These are phyloP conservation scores for Aspergillus diversus DNA, from an alignment of 495 filamentous ascomycete species.

Conservation along the genomic window DNA sequence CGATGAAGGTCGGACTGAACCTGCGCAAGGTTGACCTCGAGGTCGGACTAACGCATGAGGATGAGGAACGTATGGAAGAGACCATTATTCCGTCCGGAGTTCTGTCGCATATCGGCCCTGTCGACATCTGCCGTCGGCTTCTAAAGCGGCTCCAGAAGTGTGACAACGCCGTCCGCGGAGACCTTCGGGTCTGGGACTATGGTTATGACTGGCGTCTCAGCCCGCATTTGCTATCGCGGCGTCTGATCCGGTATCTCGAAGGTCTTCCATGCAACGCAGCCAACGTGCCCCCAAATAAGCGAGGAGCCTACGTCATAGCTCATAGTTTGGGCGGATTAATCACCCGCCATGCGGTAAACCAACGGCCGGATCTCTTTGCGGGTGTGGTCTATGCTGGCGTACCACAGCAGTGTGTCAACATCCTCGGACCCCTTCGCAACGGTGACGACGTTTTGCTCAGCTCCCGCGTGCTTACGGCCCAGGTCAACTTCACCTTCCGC, in stretches of 20 bases:
- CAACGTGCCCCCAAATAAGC: slow-evolving; percentile 45
- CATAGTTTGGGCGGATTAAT: slow-evolving; percentile 92
- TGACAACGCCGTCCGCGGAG: slow-evolving; percentile 70
- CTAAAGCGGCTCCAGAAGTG: slow-evolving; percentile 77
- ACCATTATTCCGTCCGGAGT: slow-evolving; percentile 82
- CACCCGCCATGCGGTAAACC: slow-evolving; percentile 86
- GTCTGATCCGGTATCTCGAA: slow-evolving; percentile 72
- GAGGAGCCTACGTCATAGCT: slow-evolving; percentile 81
- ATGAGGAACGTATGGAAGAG: slow-evolving; percentile 84
- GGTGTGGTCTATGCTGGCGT: slow-evolving; percentile 87
- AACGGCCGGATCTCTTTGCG: slow-evolving; percentile 82
- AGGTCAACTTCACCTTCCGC: slow-evolving; percentile 92
- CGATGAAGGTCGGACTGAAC: slow-evolving; percentile 91
- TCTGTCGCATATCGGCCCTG: slow-evolving; percentile 85
- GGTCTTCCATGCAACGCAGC: slow-evolving; percentile 72
- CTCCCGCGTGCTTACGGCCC: slow-evolving; percentile 87
- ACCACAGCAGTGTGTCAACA: slow-evolving; percentile 85
- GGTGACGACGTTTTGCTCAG: slow-evolving; percentile 90
- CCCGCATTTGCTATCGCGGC: slow-evolving; percentile 72
- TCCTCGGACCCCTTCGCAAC: slow-evolving; percentile 86
- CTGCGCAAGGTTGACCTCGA: slow-evolving; percentile 91
- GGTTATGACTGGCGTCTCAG: slow-evolving; percentile 96
- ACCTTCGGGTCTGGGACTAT: slow-evolving; percentile 82
- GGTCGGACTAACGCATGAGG: slow-evolving; percentile 79
- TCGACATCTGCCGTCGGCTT: slow-evolving; percentile 83